Evolutionary conservation across 257 asterid genomes (phyloP).

Genomic region (Mitragyna speciosa): DNA sequence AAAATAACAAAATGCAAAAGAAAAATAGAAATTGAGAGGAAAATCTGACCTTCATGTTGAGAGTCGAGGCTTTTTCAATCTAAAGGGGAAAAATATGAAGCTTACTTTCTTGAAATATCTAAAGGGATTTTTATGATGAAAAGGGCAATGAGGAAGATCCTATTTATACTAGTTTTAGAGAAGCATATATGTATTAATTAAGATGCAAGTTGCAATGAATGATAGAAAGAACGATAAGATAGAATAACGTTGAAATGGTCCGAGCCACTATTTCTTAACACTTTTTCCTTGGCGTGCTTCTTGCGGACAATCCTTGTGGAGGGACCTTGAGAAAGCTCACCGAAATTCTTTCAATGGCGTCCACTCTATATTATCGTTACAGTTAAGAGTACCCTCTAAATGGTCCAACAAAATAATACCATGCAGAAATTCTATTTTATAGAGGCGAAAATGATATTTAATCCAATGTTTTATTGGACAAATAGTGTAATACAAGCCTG

Average conservation of each 20-base stretch:
- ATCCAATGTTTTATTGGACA: not conserved
- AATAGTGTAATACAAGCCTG: not conserved
- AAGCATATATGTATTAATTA: not conserved
- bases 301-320: conserved; percentile 18
- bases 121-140: not conserved
- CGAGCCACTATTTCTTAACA: conserved; percentile 4
- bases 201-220: conserved; percentile 15
- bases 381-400: not conserved
- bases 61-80: conserved; percentile 9
- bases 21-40: not conserved
- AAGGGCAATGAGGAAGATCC: not conserved
- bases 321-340: conserved; percentile 34
- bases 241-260: conserved; percentile 10
- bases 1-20: not conserved
- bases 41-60: conserved; percentile 44
- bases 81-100: conserved; percentile 8
- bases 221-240: conserved; percentile 18
- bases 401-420: conserved; percentile 11
- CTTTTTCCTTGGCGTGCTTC: conserved; percentile 15
- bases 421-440: not conserved
- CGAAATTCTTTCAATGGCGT: conserved; percentile 17
- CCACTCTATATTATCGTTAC: not conserved
- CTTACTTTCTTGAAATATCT: conserved; percentile 15
- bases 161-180: conserved; percentile 14
- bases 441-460: not conserved